A percentile compares a stretch with the other conserved stretches of the same genome.
Evolutionary conservation across 2,329 filamentous ascomycete species (phyloP).

Genomic region (Ophiostoma sp.): DNA sequence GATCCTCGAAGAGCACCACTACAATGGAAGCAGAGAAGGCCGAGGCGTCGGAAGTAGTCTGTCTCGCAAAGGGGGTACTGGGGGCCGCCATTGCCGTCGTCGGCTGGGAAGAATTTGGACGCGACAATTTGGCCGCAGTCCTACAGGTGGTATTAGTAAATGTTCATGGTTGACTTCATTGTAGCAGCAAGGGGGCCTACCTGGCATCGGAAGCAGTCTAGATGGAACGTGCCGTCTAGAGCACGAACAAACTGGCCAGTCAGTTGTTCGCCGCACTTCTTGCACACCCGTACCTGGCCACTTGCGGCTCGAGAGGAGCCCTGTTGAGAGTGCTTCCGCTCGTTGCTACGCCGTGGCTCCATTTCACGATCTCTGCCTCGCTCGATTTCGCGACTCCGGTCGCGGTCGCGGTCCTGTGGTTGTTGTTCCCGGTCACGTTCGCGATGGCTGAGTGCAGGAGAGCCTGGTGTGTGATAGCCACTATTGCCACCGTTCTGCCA

Average conservation of each 20-base stretch:
- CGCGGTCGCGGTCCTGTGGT: slow-evolving; percentile 26
- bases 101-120: slow-evolving; percentile 97
- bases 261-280: slow-evolving; percentile 81
- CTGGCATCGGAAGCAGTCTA: slow-evolving; percentile 96
- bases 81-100: slow-evolving; percentile 74
- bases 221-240: slow-evolving; percentile 85
- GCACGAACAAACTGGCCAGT: slow-evolving; percentile 96
- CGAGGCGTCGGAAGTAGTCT: slow-evolving; percentile 91
- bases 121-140: slow-evolving; percentile 96
- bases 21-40: slow-evolving; percentile 85
- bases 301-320: slow-evolving; percentile 50
- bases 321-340: slow-evolving; percentile 42
- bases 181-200: slow-evolving; percentile 47
- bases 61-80: slow-evolving; percentile 97
- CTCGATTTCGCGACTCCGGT: slow-evolving; percentile 31
- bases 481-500: slow-evolving; percentile 26
- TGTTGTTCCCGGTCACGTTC: slow-evolving; percentile 27
- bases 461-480: slow-evolving; percentile 32
- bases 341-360: slow-evolving; percentile 49
- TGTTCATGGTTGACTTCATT: background rate
- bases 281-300: slow-evolving; percentile 62
- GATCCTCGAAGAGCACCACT: slow-evolving; percentile 89
- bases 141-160: slow-evolving; percentile 51
- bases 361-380: slow-evolving; percentile 30
- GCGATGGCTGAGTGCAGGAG: slow-evolving; percentile 36